phyloP scores from a whole-genome alignment of 306 rosid species.

The Casuarina glauca region DNA sequence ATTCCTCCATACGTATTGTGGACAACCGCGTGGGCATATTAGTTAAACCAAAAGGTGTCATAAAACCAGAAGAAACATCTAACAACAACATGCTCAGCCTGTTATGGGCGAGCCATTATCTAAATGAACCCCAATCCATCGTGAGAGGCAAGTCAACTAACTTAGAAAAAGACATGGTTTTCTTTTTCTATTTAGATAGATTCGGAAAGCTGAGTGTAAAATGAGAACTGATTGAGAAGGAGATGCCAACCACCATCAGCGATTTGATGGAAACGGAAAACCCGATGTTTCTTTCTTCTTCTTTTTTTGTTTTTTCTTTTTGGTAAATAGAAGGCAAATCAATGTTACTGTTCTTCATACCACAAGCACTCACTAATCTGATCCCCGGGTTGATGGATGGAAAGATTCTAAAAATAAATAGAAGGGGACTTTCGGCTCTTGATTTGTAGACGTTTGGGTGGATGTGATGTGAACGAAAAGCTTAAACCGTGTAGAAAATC shows the following conservation, averaged over 20 bases:
- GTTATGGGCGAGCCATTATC: too few relatives aligned
- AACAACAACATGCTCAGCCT: too few relatives aligned
- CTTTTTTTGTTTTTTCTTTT: too few relatives aligned
- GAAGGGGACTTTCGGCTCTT: not conserved
- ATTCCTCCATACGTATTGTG: not conserved
- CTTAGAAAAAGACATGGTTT: slow-evolving; percentile 34
- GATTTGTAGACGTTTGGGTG: not conserved
- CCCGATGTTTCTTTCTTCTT: too few relatives aligned
- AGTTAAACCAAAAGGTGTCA: not conserved
- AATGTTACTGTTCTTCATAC: too few relatives aligned
- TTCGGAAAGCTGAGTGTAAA: not conserved
- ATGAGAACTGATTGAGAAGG: not conserved
- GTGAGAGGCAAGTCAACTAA: slow-evolving; percentile 12
- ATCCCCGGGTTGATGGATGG: not conserved
- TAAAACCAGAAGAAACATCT: not conserved
- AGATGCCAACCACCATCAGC: not conserved
- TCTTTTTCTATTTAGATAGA: slow-evolving; percentile 14
- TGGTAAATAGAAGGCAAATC: too few relatives aligned
- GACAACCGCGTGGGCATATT: not conserved
- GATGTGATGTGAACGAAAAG: slow-evolving; percentile 12
- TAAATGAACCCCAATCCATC: too few relatives aligned
- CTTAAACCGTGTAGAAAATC: not conserved
- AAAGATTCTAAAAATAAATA: not conserved
- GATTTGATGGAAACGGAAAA: not conserved
- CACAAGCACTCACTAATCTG: too few relatives aligned